Base-by-base conservation (phyloP, 345 rosid genomes). In the Acer campestre region DNA sequence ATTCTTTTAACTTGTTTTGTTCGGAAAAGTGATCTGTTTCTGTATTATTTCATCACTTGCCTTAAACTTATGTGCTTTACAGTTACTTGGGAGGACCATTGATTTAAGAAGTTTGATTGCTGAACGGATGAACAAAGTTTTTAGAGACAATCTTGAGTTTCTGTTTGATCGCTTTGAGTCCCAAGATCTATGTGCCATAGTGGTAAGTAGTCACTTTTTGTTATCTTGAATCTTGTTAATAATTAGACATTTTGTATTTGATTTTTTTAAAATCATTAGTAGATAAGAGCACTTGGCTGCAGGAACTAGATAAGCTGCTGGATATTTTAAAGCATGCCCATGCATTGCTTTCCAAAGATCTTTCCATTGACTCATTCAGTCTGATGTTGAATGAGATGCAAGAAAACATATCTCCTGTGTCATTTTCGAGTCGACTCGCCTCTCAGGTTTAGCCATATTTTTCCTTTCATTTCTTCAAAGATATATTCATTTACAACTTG, bases 91-190 rank as follows among this genome's bases (percentile, higher is more conserved):
- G 80, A 94, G 99, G 93, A 89, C 91, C 55, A 83, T 96, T 82
- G 83, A 96, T 84, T 84, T 96, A 84, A 91, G 98, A 88, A 94
- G 98, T 74, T 83, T 96, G 84, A 89, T 96, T 49, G 80, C 97
- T 71, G 94, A 91, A 84, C 80, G 97, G 82, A 88, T 96, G 97
- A 96, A 96, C 79, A 96, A 90, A 90, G 83, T 84, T 73, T 94
- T 92, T 84, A 94, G 99, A 85, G 99, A 96, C 84, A 96, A 96
- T 82, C 88, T 96, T 2, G 99, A 96, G 86, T 96, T 96, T 84
- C 92, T 96, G 31, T 91, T 96, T 78, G 97, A 96, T 65, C 97
- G 97, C 67, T 96, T 96, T 66, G 98, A 94, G 89, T 96, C 98
- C 59, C 98, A 96, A 62, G 98, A 96, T 84, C 79, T 96, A 75